These are phyloP conservation scores for Malus sylvestris DNA, from an alignment of 306 rosid genomes.

Conservation along the genomic window DNA sequence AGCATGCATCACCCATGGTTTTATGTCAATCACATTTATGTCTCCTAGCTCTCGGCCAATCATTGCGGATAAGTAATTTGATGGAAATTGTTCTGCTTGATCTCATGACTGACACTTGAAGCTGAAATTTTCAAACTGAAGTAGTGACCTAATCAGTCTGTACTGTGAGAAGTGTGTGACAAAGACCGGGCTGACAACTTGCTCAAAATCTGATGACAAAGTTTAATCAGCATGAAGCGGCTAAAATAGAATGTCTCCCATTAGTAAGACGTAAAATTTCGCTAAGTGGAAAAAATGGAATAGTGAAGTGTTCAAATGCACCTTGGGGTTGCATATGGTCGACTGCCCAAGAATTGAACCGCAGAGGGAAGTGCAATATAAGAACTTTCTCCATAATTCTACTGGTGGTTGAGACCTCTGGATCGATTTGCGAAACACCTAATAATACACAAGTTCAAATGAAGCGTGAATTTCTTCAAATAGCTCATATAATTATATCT, in stretches of 20 bases:
- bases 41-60: slow-evolving; percentile 74
- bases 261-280: not conserved
- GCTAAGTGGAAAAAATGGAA: not conserved
- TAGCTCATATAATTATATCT: slow-evolving; percentile 1
- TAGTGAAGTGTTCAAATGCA: slow-evolving; percentile 24
- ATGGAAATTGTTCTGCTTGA: not conserved
- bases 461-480: slow-evolving; percentile 5
- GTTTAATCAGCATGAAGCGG: slow-evolving; percentile 22
- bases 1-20: slow-evolving; percentile 97
- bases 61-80: slow-evolving; percentile 17
- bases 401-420: slow-evolving; percentile 89
- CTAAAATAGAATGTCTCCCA: not conserved
- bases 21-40: slow-evolving; percentile 65
- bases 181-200: slow-evolving; percentile 72
- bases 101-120: slow-evolving; percentile 20
- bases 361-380: slow-evolving; percentile 82
- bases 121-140: slow-evolving; percentile 54
- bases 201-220: slow-evolving; percentile 67
- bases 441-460: slow-evolving; percentile 18
- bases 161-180: slow-evolving; percentile 90
- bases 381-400: slow-evolving; percentile 85
- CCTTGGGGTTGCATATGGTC: slow-evolving; percentile 98
- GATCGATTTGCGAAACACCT: slow-evolving; percentile 83
- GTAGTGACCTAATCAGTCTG: slow-evolving; percentile 56
- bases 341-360: slow-evolving; percentile 86